Conservation (phyloP, 192 early-diverging fungal genomes). For the Pilaira anomala region DNA sequence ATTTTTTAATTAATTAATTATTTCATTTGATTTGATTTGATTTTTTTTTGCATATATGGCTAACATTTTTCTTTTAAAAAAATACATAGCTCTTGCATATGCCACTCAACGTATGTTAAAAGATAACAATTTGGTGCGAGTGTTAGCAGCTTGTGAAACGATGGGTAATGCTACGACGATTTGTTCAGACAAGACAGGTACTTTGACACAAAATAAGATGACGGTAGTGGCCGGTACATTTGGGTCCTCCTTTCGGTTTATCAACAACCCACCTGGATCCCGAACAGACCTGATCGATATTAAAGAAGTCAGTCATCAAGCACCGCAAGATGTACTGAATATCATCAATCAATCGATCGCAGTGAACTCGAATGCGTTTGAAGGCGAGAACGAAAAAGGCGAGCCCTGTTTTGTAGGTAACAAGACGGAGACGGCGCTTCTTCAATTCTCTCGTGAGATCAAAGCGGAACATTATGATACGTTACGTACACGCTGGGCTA, state of each 20-base stretch:
- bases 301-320: constrained; percentile 31
- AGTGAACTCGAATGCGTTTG: constrained; percentile 81
- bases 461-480: constrained; percentile 60
- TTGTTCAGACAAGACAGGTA: constrained; percentile 99
- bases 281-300: constrained; percentile 44
- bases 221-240: constrained; percentile 88
- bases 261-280: constrained; percentile 37
- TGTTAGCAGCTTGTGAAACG: constrained; percentile 95
- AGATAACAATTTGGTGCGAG: constrained; percentile 96
- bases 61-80: not conserved
- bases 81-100: constrained; percentile 71
- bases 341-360: constrained; percentile 72
- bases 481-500: constrained; percentile 58
- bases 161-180: constrained; percentile 99
- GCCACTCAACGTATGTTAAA: constrained; percentile 94
- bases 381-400: constrained; percentile 51
- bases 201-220: constrained; percentile 97
- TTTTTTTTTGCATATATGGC: not conserved
- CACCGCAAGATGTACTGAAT: constrained; percentile 41
- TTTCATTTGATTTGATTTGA: not conserved
- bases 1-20: constrained; percentile 1
- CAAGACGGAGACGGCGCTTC: constrained; percentile 93
- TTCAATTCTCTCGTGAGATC: constrained; percentile 71
- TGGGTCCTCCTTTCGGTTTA: constrained; percentile 64
- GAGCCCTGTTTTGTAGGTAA: constrained; percentile 73